phyloP scores from a whole-genome alignment of 1,284 basidiomycete genomes.

The Rhodotorula sp. region DNA sequence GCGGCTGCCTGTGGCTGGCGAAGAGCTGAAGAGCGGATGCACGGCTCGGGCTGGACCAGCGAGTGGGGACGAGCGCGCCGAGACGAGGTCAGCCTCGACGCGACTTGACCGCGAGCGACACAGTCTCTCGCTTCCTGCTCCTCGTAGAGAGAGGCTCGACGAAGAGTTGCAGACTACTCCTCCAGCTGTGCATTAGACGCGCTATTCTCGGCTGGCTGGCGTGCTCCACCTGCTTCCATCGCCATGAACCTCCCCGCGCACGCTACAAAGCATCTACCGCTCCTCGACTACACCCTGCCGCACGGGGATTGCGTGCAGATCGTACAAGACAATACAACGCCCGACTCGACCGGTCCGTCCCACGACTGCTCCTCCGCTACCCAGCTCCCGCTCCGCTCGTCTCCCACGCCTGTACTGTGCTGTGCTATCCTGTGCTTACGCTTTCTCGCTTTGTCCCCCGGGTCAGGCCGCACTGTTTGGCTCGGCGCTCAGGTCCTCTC shows the following conservation, averaged over 20 bases:
- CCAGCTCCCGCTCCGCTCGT: not conserved
- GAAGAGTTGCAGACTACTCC: too few relatives aligned
- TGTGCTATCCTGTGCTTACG: not conserved
- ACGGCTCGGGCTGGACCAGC: too few relatives aligned
- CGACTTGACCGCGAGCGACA: too few relatives aligned
- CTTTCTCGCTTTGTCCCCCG: not conserved
- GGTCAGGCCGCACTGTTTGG: conserved; percentile 81
- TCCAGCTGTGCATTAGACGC: too few relatives aligned
- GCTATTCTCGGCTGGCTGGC: not conserved
- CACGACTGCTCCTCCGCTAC: not conserved
- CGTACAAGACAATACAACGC: conserved; percentile 54
- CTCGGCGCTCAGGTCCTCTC: conserved; percentile 60
- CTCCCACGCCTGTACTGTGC: not conserved
- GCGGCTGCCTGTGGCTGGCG: too few relatives aligned
- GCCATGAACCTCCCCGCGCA: conserved; percentile 27
- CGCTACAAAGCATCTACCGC: conserved; percentile 48
- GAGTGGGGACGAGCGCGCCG: too few relatives aligned
- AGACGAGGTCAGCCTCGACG: too few relatives aligned
- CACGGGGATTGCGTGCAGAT: conserved; percentile 52
- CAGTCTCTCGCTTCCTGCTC: too few relatives aligned
- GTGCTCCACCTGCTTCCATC: not conserved
- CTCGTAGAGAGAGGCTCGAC: too few relatives aligned
- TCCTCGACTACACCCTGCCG: conserved; percentile 54
- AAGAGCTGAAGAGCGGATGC: too few relatives aligned
- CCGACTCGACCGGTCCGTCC: conserved; percentile 26